Percentiles rank a stretch among this genome's conserved stretches.
phyloP scores from a whole-genome alignment of 495 filamentous ascomycete species.

The Penicillium cosmopolitanum region DNA sequence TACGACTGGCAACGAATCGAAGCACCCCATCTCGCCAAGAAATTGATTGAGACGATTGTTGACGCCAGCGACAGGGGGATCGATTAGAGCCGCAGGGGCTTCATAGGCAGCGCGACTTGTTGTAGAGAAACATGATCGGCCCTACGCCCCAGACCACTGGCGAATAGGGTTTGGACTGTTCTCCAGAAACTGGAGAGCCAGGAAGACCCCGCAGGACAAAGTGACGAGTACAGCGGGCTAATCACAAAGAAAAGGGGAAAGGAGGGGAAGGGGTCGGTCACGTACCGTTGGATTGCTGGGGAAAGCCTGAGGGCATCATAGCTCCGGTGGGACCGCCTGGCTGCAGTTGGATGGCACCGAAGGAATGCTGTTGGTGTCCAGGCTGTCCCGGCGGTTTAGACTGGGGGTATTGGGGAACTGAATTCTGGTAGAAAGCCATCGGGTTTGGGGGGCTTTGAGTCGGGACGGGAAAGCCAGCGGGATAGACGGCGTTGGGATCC shows the following conservation, averaged over 20 bases:
- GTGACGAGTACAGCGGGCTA: slow-evolving; percentile 7
- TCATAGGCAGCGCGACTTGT: not conserved
- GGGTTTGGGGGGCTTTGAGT: slow-evolving; percentile 43
- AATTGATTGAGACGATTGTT: slow-evolving; percentile 8
- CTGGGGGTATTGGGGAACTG: slow-evolving; percentile 44
- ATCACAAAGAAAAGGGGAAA: slow-evolving; percentile 21
- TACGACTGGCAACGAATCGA: slow-evolving; percentile 10
- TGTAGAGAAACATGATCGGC: not conserved
- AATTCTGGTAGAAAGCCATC: slow-evolving; percentile 48
- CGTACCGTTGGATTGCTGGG: slow-evolving; percentile 47
- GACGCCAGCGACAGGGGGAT: slow-evolving; percentile 6
- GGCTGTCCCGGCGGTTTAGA: slow-evolving; percentile 37
- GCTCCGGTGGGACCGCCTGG: slow-evolving; percentile 44
- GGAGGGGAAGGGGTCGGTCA: slow-evolving; percentile 17
- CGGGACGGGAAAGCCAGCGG: slow-evolving; percentile 44
- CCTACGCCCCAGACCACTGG: not conserved
- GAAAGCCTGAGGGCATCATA: slow-evolving; percentile 48
- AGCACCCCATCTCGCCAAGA: slow-evolving; percentile 8
- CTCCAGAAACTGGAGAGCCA: not conserved
- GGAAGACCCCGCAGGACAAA: slow-evolving; percentile 15
- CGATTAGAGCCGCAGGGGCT: slow-evolving; percentile 13
- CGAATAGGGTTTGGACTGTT: not conserved
- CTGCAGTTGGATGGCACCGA: slow-evolving; percentile 47
- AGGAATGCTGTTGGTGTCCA: slow-evolving; percentile 41
- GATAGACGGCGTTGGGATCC: slow-evolving; percentile 50